phyloP scores from a whole-genome alignment of 208 protist species.

The Endotrypanum monterogeii region DNA sequence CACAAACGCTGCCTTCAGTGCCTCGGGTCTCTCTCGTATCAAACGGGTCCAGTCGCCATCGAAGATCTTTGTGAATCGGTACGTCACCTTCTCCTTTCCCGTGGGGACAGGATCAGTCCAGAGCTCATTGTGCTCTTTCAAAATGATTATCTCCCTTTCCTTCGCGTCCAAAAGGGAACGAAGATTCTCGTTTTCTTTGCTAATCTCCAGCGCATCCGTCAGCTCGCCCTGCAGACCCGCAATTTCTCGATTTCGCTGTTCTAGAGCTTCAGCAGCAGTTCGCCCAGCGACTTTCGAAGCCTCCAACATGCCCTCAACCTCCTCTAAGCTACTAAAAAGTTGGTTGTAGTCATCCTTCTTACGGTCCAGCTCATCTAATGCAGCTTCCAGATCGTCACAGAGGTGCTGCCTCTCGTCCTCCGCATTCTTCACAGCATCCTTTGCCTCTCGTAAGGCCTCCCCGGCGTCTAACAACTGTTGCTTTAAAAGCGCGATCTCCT shows the following conservation, averaged over 20 bases:
- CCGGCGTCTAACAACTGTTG: conserved; percentile 4
- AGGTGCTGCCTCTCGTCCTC: conserved; percentile 37
- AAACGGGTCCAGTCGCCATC: conserved; percentile 64
- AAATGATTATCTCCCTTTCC: conserved; percentile 37
- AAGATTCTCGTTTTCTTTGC: conserved; percentile 34
- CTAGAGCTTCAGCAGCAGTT: conserved; percentile 23
- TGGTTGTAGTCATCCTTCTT: conserved; percentile 39
- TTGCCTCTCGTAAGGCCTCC: neutral
- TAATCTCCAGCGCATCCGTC: conserved; percentile 12
- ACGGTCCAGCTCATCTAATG: conserved; percentile 43
- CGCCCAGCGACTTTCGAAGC: conserved; percentile 20
- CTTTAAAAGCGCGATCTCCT: neutral
- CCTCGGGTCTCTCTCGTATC: conserved; percentile 49
- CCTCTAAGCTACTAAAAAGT: conserved; percentile 27
- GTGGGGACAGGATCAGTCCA: conserved; percentile 27
- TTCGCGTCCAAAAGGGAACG: conserved; percentile 26
- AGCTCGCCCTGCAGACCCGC: conserved; percentile 32
- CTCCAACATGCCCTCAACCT: conserved; percentile 30
- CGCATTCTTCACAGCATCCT: neutral
- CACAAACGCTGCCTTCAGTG: conserved; percentile 58
- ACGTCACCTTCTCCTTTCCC: conserved; percentile 47
- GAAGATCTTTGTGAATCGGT: conserved; percentile 58
- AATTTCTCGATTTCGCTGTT: conserved; percentile 31
- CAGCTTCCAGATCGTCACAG: conserved; percentile 36
- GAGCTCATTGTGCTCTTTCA: conserved; percentile 33